Evolutionary conservation across 139 green algal species (phyloP).

Genomic region (Ettlia oleoabundans): DNA sequence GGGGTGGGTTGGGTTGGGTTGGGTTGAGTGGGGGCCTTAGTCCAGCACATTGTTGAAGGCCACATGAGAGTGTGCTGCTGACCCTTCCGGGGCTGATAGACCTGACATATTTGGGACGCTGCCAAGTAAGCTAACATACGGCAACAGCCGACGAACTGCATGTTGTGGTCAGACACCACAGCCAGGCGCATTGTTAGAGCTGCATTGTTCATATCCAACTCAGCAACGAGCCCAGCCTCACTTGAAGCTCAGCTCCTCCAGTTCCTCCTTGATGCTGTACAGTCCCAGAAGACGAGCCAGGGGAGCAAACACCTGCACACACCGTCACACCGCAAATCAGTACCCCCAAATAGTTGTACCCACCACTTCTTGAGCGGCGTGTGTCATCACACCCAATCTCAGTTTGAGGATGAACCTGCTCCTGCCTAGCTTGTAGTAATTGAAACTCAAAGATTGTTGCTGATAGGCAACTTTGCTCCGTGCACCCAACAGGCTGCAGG

Average conservation of each 20-base stretch:
- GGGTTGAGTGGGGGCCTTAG: not conserved
- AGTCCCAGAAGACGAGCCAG: constrained; percentile 87
- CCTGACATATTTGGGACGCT: too few species aligned
- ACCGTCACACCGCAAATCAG: not conserved
- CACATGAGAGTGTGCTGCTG: too few species aligned
- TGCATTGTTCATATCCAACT: too few species aligned
- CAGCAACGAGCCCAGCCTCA: constrained; percentile 34
- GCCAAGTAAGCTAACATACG: too few species aligned
- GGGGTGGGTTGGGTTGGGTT: not conserved
- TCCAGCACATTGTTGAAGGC: too few species aligned
- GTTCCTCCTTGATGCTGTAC: constrained; percentile 89
- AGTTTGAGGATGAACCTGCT: too few species aligned
- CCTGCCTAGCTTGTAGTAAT: too few species aligned
- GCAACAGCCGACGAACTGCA: too few species aligned
- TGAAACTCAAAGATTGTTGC: not conserved
- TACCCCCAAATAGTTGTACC: not conserved
- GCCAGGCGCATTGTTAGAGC: too few species aligned
- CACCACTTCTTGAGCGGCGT: too few species aligned
- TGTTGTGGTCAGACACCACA: too few species aligned
- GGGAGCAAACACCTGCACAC: constrained; percentile 78
- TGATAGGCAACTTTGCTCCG: not conserved
- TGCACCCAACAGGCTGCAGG: not conserved
- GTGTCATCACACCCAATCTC: too few species aligned
- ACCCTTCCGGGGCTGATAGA: not conserved
- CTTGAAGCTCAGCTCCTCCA: constrained; percentile 86